These are phyloP conservation scores for Paecilomyces niveus DNA, from an alignment of 2,329 filamentous ascomycete species.

Conservation along the genomic window DNA sequence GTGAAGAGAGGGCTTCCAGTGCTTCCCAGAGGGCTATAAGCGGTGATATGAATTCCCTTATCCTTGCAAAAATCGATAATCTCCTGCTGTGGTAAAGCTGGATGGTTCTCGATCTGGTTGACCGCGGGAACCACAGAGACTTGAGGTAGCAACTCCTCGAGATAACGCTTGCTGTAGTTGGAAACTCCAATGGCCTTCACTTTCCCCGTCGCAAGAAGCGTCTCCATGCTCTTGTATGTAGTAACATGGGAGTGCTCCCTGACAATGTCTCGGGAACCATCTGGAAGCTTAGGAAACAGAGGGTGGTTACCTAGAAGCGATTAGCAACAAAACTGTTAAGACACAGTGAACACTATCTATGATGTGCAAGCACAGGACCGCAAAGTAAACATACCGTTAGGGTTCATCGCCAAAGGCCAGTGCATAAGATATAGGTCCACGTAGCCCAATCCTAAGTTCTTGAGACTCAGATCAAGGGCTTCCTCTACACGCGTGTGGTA, in stretches of 20 bases:
- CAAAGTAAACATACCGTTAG: conserved; percentile 46
- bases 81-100: conserved; percentile 55
- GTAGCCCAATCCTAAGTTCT: conserved; percentile 68
- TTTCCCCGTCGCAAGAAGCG: conserved; percentile 48
- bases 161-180: conserved; percentile 50
- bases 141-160: conserved; percentile 49
- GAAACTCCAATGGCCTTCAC: conserved; percentile 52
- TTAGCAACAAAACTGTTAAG: not conserved
- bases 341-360: not conserved
- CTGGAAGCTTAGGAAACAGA: conserved; percentile 59
- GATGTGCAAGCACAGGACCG: not conserved
- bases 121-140: conserved; percentile 58
- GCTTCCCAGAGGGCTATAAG: conserved; percentile 41
- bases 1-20: conserved; percentile 38
- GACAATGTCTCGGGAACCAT: conserved; percentile 65
- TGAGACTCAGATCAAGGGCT: conserved; percentile 65
- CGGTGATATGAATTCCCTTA: conserved; percentile 47
- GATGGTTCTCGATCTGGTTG: conserved; percentile 79
- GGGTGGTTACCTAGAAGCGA: conserved; percentile 24
- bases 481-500: conserved; percentile 65
- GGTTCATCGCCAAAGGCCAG: conserved; percentile 75
- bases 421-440: conserved; percentile 78
- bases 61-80: conserved; percentile 27
- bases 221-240: conserved; percentile 68
- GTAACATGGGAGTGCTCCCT: conserved; percentile 62